Evolutionary conservation across 768 basidiomycete genomes (phyloP).

Genomic region (Mrakia gelida): DNA sequence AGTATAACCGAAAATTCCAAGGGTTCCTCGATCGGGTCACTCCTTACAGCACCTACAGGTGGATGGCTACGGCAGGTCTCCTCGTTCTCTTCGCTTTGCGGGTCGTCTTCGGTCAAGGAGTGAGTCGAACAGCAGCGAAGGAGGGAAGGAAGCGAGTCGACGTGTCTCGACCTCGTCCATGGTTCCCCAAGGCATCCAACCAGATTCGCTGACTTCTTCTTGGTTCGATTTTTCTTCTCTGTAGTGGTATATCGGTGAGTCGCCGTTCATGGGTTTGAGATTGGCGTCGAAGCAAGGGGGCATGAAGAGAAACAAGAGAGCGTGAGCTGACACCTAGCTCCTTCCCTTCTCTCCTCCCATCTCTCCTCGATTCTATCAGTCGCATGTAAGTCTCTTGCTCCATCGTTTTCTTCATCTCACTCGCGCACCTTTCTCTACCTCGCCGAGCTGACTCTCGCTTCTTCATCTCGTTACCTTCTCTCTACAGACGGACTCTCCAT

Average conservation of each 20-base stretch:
- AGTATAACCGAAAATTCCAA: slow-evolving; percentile 64
- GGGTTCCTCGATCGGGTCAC: slow-evolving; percentile 86
- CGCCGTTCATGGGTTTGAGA: slow-evolving; percentile 15
- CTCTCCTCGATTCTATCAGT: slow-evolving; percentile 64
- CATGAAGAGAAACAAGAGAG: not conserved
- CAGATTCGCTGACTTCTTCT: not conserved
- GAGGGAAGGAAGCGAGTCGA: not conserved
- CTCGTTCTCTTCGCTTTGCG: slow-evolving; percentile 73
- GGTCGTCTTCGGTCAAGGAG: slow-evolving; percentile 83
- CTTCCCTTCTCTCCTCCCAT: not conserved
- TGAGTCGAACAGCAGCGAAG: slow-evolving; percentile 41
- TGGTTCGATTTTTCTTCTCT: not conserved
- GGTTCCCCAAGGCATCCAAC: not conserved
- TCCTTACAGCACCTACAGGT: slow-evolving; percentile 81
- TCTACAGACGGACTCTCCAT: slow-evolving; percentile 78
- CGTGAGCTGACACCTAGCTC: slow-evolving; percentile 28
- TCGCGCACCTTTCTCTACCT: not conserved
- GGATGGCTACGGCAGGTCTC: slow-evolving; percentile 70
- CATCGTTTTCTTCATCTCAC: not conserved
- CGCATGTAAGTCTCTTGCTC: not conserved
- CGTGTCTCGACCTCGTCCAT: not conserved
- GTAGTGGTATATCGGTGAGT: slow-evolving; percentile 90
- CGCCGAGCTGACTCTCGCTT: not conserved
- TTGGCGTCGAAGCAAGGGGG: not conserved
- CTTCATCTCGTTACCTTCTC: slow-evolving; percentile 36